These are phyloP conservation scores for Pseudozyma tsukubaensis DNA, from an alignment of 1,284 basidiomycete species.

Conservation along the genomic window DNA sequence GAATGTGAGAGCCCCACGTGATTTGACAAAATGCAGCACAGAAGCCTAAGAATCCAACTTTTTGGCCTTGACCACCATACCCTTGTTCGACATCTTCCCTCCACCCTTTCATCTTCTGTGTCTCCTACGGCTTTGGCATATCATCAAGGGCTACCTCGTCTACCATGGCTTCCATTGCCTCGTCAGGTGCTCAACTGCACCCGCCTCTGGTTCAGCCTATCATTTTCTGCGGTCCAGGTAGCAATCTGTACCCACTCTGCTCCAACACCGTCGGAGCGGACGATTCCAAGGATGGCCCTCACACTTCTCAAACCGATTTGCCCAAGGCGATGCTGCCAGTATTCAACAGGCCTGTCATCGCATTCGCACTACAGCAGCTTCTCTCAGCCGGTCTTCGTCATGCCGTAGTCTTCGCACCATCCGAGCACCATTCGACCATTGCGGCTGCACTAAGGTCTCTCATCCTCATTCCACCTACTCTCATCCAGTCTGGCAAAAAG, in stretches of 20 bases:
- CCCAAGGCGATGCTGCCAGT: slow-evolving; percentile 67
- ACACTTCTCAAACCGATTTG: slow-evolving; percentile 28
- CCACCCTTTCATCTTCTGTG: not conserved
- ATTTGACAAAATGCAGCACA: not conserved
- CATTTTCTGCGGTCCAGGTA: slow-evolving; percentile 64
- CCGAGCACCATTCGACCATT: slow-evolving; percentile 58
- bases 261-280: slow-evolving; percentile 35
- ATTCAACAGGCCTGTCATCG: slow-evolving; percentile 65
- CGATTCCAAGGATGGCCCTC: slow-evolving; percentile 8
- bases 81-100: slow-evolving; percentile 3
- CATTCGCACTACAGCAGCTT: slow-evolving; percentile 64
- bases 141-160: not conserved
- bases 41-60: slow-evolving; percentile 1
- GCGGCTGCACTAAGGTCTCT: slow-evolving; percentile 58
- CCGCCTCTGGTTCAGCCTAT: slow-evolving; percentile 60
- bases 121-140: not conserved
- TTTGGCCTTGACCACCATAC: not conserved
- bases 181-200: slow-evolving; percentile 27
- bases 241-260: slow-evolving; percentile 65
- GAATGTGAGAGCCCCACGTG: slow-evolving; percentile 9
- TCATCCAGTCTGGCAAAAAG: slow-evolving; percentile 37
- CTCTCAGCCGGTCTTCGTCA: slow-evolving; percentile 59
- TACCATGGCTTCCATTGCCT: slow-evolving; percentile 22
- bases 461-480: slow-evolving; percentile 53
- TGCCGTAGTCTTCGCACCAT: slow-evolving; percentile 62